Evolutionary conservation across 305 asterid genomes (phyloP), one percentile per base, ranked within the genome.

Genomic region (Rubia occidens): DNA sequence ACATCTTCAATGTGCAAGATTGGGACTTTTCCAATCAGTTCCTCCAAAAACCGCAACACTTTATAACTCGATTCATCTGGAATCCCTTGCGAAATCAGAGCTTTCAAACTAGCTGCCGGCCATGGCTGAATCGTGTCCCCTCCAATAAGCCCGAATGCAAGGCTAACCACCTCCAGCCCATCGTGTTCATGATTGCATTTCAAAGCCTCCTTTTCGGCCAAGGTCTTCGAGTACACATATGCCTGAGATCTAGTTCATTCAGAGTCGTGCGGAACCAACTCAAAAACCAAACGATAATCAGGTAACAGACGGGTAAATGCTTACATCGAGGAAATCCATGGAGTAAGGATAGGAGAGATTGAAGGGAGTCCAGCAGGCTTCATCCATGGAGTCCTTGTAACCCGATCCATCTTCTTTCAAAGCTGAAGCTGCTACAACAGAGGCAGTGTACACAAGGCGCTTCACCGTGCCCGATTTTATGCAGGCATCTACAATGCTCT

Each of bases 91-190:
- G 85, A 68, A 4, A 82, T 15, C 0, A 81, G 55, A n/a, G 0
- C 42, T 0, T 17, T 37, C 77, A 67, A 60, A 78, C 84, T 75
- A 2, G 0, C 10, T 1, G 89, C 15, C 56, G 74, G 9, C 9
- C 60, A 64, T 5, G 91, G 60, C 24, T 81, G 77, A 40, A 85
- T 3, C 13, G 88, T 72, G 21, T 72, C 79, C 51, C 89, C 95
- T 11, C 95, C 91, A 24, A 85, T 87, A 5, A 84, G 67, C 42
- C 86, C 89, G 42, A 77, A 77, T 15, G 44, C 79, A 3, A 89
- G 82, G 71, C 85, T 84, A 71, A 81, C 89, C 32, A 85, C 88
- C 45, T 80, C 73, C 45, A 86, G 44, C 6, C 81, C 81, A 13
- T 68, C 63, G 7, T 26, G 29, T 26, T 63, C 21, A 0, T 81